A percentile compares a stretch with the other conserved stretches of the same genome.
phyloP scores from a whole-genome alignment of 2,329 filamentous ascomycete species.

The Calonectria naviculata region DNA sequence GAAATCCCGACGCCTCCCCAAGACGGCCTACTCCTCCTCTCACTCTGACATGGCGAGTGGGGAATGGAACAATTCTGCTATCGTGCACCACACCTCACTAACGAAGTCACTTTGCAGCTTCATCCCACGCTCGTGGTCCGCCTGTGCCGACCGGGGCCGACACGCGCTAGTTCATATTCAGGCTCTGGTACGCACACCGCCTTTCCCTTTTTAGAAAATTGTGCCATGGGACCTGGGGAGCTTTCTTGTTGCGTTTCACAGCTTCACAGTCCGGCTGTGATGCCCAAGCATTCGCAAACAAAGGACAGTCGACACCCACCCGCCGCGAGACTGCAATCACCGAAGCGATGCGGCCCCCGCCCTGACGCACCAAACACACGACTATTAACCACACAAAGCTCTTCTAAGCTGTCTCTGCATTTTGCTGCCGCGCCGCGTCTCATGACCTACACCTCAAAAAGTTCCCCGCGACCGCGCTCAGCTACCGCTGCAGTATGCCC shows the following conservation, averaged over 20 bases:
- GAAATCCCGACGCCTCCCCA: slow-evolving; percentile 18
- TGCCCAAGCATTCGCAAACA: slow-evolving; percentile 14
- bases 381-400: not conserved
- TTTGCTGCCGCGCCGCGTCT: slow-evolving; percentile 11
- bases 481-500: slow-evolving; percentile 37
- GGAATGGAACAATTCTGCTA: slow-evolving; percentile 35
- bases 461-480: slow-evolving; percentile 29
- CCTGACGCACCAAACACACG: not conserved
- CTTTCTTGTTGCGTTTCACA: slow-evolving; percentile 6
- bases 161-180: not conserved
- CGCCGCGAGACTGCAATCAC: not conserved
- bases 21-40: slow-evolving; percentile 20
- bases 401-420: not conserved
- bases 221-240: slow-evolving; percentile 16
- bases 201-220: slow-evolving; percentile 25
- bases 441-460: slow-evolving; percentile 23
- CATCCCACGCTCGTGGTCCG: not conserved
- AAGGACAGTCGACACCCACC: slow-evolving; percentile 6
- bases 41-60: slow-evolving; percentile 31
- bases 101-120: slow-evolving; percentile 12
- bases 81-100: slow-evolving; percentile 23
- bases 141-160: slow-evolving; percentile 3
- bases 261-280: slow-evolving; percentile 28
- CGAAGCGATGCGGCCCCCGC: slow-evolving; percentile 10
- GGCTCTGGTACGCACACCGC: slow-evolving; percentile 25